Base-by-base conservation (phyloP, 1,284 basidiomycete species). In the Coniferiporia weirii region DNA sequence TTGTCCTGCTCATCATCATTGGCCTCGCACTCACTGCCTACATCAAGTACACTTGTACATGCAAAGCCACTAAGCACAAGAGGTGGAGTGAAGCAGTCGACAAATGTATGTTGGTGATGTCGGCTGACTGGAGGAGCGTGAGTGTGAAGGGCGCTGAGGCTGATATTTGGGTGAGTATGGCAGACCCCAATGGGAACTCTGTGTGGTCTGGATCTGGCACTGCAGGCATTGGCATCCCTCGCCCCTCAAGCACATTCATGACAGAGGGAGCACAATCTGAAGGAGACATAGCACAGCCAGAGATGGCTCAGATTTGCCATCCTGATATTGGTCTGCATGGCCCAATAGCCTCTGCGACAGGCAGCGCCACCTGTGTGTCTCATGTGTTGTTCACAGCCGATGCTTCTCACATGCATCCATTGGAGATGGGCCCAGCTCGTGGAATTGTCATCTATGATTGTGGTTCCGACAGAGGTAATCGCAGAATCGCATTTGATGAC, bases 41-140 rank as follows among this genome's bases (percentile, higher is more conserved):
- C 69, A 67, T 90, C 72, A 79, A 75, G 66, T 77, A 80, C 66
- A 81, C 76, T 66, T 82, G 91, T 57, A 67, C 72, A 35, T 82
- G 76, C 66, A 79, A 80, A 62, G 75, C 75, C 57, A 78, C 83
- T 62, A 82, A 89, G 71, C 77, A 83, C 65, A 82, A 79, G 71
- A 78, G 81, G 51, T 94, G 85, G 81, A 86, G 82, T 43, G 79
- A 84, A 70, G 78, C 75, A 35, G 72, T 95, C 71, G 85, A 93
- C 77, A 82, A 85, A 73, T 84, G 92, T 68, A 92, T 93, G 91
- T 86, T 85, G 15, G 85, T 85, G 61, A 84, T 91, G 64, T 85
- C 84, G 6, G 74, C 76, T 12, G 87, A 91, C 66, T 93, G 91
- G 90, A 84, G 83, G 68, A 78, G 80, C 38, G 84, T 93, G 67